Conservation (phyloP, 768 basidiomycete species). For the Steccherinum ochraceum region DNA sequence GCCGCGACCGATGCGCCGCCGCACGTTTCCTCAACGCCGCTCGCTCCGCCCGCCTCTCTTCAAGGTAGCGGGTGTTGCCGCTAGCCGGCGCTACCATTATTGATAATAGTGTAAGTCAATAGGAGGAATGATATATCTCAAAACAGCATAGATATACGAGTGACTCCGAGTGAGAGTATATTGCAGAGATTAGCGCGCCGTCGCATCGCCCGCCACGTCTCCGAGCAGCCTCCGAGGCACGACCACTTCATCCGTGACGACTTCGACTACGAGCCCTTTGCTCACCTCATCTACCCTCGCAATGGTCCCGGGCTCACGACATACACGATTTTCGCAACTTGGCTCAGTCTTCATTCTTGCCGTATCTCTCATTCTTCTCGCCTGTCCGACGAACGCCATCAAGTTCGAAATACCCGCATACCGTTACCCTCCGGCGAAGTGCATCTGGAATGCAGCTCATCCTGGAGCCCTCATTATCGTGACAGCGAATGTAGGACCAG, state of each 20-base stretch:
- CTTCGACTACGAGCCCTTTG: too few relatives aligned
- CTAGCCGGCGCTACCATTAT: too few relatives aligned
- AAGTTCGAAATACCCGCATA: constrained; percentile 78
- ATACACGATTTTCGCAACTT: constrained; percentile 2
- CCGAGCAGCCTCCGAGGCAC: background rate
- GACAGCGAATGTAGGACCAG: constrained; percentile 85
- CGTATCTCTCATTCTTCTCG: constrained; percentile 23
- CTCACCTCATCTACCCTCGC: background rate
- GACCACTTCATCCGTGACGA: background rate
- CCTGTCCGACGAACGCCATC: constrained; percentile 48
- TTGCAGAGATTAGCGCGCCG: too few relatives aligned
- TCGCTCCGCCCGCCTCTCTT: too few relatives aligned
- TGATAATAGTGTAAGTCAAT: too few relatives aligned
- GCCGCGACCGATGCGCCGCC: too few relatives aligned
- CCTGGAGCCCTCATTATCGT: constrained; percentile 87
- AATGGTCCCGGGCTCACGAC: constrained; percentile 1
- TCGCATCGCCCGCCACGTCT: background rate
- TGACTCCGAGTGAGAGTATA: too few relatives aligned
- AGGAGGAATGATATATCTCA: too few relatives aligned
- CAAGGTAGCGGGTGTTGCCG: too few relatives aligned
- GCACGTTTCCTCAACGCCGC: too few relatives aligned
- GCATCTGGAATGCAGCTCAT: constrained; percentile 94
- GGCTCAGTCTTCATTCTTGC: constrained; percentile 20
- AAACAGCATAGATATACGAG: too few relatives aligned
- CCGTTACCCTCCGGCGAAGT: constrained; percentile 72